phyloP scores from a whole-genome alignment of 257 asterid genomes.

The Salvia rosmarinus region DNA sequence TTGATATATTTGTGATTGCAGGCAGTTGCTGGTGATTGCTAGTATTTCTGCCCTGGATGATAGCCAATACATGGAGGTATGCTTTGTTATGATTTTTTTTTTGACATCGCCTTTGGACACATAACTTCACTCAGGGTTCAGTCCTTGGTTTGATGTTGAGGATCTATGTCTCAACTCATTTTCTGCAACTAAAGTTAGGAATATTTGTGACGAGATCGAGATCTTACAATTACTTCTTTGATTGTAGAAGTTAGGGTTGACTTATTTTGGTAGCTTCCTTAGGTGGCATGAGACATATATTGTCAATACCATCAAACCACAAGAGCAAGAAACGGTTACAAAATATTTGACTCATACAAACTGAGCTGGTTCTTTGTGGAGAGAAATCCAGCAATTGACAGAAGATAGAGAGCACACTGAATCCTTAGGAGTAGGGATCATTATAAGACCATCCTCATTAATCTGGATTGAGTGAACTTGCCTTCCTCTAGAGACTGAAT shows the following conservation, averaged over 20 bases:
- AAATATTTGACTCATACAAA: slow-evolving; percentile 27
- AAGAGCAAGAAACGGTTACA: slow-evolving; percentile 26
- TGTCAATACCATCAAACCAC: slow-evolving; percentile 17
- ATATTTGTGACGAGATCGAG: background rate
- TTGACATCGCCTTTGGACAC: slow-evolving; percentile 13
- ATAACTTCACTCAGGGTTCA: background rate
- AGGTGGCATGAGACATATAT: slow-evolving; percentile 8
- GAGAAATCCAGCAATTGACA: slow-evolving; percentile 58
- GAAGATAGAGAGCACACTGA: slow-evolving; percentile 80
- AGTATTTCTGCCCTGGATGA: slow-evolving; percentile 19
- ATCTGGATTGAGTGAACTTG: slow-evolving; percentile 23
- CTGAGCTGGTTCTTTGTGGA: slow-evolving; percentile 32
- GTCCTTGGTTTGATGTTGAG: slow-evolving; percentile 17
- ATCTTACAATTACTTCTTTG: slow-evolving; percentile 8
- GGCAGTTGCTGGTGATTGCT: slow-evolving; percentile 27
- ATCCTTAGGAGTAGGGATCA: slow-evolving; percentile 31
- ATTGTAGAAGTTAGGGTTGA: background rate
- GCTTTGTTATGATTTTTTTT: slow-evolving; percentile 1
- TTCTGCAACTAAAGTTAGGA: slow-evolving; percentile 4
- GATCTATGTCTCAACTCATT: slow-evolving; percentile 24
- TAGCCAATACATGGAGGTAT: slow-evolving; percentile 17
- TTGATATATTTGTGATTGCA: slow-evolving; percentile 1
- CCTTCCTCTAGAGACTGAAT: slow-evolving; percentile 26
- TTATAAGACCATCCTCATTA: slow-evolving; percentile 20
- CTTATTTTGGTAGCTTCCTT: slow-evolving; percentile 14